These are phyloP conservation scores for Parastagonospora avenae DNA, from an alignment of 2,329 filamentous ascomycete genomes.

Conservation along the genomic window DNA sequence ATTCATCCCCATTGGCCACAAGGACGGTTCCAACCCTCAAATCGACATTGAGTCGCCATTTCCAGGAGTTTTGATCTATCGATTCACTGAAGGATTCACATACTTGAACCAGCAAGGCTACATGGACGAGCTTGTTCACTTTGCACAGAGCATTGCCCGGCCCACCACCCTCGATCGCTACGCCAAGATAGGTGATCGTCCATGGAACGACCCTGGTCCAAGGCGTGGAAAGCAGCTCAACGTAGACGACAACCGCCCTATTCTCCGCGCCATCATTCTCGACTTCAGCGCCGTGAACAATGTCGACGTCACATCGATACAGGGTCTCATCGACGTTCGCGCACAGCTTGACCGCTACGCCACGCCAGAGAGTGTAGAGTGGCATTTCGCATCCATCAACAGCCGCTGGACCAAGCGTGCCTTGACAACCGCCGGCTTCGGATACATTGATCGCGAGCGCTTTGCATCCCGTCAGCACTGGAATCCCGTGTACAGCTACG, in stretches of 20 bases:
- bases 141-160: conserved; percentile 66
- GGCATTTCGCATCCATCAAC: conserved; percentile 93
- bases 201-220: conserved; percentile 93
- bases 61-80: conserved; percentile 93
- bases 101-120: conserved; percentile 93
- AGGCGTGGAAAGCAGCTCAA: conserved; percentile 58
- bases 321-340: conserved; percentile 90
- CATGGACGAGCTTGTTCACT: conserved; percentile 67
- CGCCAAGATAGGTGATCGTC: conserved; percentile 65
- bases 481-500: conserved; percentile 95
- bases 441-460: conserved; percentile 64
- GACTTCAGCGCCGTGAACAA: conserved; percentile 95
- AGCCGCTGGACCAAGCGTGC: conserved; percentile 94
- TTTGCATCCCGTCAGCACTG: conserved; percentile 63
- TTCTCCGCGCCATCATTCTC: conserved; percentile 85
- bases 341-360: conserved; percentile 91
- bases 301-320: conserved; percentile 89
- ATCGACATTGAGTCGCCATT: conserved; percentile 81
- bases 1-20: conserved; percentile 75
- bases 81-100: conserved; percentile 94
- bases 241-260: conserved; percentile 62
- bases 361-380: conserved; percentile 80
- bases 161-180: conserved; percentile 75
- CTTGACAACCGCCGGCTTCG: conserved; percentile 85
- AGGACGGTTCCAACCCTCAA: conserved; percentile 88